Conservation (phyloP, 2,329 filamentous ascomycete species). For the Botrytis fabae region DNA sequence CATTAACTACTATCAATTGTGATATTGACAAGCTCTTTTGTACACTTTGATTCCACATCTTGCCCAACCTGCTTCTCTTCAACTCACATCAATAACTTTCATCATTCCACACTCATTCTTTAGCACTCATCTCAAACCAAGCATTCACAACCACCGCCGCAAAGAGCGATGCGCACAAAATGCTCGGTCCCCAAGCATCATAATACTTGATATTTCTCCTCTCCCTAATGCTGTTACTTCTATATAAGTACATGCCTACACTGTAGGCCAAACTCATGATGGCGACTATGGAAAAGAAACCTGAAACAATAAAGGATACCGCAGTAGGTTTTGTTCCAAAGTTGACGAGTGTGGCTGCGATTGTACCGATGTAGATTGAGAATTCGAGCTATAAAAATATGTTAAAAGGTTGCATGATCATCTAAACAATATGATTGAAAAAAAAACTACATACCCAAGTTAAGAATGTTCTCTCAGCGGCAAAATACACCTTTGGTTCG, state of each 20-base stretch:
- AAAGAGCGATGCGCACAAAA: constrained; percentile 73
- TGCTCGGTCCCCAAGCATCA: constrained; percentile 80
- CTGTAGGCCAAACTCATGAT: constrained; percentile 78
- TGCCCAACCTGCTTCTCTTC: neutral
- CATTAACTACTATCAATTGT: neutral
- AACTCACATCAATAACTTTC: neutral
- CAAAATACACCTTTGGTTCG: constrained; percentile 97
- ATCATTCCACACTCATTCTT: constrained; percentile 33
- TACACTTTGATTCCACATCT: neutral
- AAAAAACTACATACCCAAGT: constrained; percentile 67
- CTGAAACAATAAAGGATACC: constrained; percentile 67
- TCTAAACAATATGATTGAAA: constrained; percentile 22
- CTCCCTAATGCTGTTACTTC: constrained; percentile 80
- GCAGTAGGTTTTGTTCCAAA: constrained; percentile 62
- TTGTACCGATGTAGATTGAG: constrained; percentile 88
- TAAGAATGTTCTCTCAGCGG: constrained; percentile 92
- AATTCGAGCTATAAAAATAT: constrained; percentile 71
- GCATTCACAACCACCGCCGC: constrained; percentile 78
- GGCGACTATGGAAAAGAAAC: constrained; percentile 80
- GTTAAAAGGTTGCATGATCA: neutral
- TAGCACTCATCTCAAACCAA: constrained; percentile 68
- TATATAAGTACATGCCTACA: constrained; percentile 81
- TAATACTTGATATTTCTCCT: constrained; percentile 87
- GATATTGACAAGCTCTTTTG: neutral
- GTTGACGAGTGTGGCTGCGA: constrained; percentile 81